Conservation (phyloP, 106 monocot species). For the Acanthochlamys bracteata region DNA sequence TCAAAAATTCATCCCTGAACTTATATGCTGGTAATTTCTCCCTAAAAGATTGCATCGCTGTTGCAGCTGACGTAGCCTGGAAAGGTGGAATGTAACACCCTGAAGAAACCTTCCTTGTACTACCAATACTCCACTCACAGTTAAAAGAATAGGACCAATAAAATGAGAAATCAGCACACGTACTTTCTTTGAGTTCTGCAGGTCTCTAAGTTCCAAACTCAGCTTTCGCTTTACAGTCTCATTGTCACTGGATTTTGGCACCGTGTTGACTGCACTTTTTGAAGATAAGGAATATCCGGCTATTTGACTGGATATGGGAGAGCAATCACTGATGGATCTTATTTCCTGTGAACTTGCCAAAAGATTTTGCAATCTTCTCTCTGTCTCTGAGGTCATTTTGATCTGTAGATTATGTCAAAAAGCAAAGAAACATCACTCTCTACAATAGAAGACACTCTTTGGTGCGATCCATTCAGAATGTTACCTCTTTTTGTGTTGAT, state of each 20-base stretch:
- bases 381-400: slow-evolving; percentile 84
- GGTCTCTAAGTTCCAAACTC: slow-evolving; percentile 57
- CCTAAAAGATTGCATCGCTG: slow-evolving; percentile 82
- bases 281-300: slow-evolving; percentile 14
- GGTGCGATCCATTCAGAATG: background rate
- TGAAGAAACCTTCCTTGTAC: background rate
- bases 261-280: slow-evolving; percentile 8
- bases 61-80: slow-evolving; percentile 49
- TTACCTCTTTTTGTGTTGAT: slow-evolving; percentile 92
- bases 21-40: slow-evolving; percentile 91
- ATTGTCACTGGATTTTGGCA: slow-evolving; percentile 17
- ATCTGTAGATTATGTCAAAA: slow-evolving; percentile 40
- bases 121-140: too few species aligned
- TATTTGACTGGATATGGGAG: slow-evolving; percentile 32
- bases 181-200: slow-evolving; percentile 82
- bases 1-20: slow-evolving; percentile 65
- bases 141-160: too few species aligned
- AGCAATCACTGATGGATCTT: slow-evolving; percentile 11
- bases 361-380: slow-evolving; percentile 71
- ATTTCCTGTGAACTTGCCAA: slow-evolving; percentile 49
- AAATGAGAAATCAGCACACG: background rate
- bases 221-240: slow-evolving; percentile 38
- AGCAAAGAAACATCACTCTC: background rate
- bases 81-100: background rate
- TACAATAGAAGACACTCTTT: background rate